Conservation (phyloP, 805 yeast species). For the Lachancea kluyveri region DNA sequence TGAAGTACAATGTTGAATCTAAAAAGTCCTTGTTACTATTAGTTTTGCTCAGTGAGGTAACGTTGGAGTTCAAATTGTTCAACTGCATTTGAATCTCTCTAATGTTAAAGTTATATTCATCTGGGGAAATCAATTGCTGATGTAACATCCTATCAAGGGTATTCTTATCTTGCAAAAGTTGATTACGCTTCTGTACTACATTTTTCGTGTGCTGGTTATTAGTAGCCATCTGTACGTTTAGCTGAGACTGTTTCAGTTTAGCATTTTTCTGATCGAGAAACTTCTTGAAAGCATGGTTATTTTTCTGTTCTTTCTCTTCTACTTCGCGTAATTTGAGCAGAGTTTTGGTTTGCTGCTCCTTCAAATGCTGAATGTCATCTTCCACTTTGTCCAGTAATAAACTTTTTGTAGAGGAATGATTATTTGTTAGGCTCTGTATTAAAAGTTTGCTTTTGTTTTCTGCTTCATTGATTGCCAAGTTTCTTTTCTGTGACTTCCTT, state of each 20-base stretch:
- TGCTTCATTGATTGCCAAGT: constrained; percentile 15
- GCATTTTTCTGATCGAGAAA: constrained; percentile 12
- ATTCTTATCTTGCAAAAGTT: constrained; percentile 14
- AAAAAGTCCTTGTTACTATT: no score
- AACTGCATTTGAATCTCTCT: no score
- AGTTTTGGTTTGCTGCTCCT: constrained; percentile 15
- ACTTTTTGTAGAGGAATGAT: not conserved
- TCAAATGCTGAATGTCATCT: constrained; percentile 2
- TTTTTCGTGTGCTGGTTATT: constrained; percentile 11
- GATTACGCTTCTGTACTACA: constrained; percentile 14
- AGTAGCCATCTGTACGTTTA: constrained; percentile 17
- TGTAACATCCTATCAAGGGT: constrained; percentile 11
- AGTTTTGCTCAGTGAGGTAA: no score
- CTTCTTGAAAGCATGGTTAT: constrained; percentile 8
- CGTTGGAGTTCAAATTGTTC: no score
- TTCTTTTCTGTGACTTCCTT: constrained; percentile 21
- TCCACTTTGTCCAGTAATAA: not conserved
- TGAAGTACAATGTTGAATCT: constrained; percentile 17
- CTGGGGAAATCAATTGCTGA: constrained; percentile 11
- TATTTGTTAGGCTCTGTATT: not conserved
- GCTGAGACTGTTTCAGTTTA: constrained; percentile 14
- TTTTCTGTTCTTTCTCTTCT: constrained; percentile 8
- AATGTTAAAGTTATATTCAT: no score
- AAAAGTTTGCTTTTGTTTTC: constrained; percentile 9
- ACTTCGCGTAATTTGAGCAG: constrained; percentile 16